Conservation (phyloP, 345 rosid genomes). For the Citrus australasica region DNA sequence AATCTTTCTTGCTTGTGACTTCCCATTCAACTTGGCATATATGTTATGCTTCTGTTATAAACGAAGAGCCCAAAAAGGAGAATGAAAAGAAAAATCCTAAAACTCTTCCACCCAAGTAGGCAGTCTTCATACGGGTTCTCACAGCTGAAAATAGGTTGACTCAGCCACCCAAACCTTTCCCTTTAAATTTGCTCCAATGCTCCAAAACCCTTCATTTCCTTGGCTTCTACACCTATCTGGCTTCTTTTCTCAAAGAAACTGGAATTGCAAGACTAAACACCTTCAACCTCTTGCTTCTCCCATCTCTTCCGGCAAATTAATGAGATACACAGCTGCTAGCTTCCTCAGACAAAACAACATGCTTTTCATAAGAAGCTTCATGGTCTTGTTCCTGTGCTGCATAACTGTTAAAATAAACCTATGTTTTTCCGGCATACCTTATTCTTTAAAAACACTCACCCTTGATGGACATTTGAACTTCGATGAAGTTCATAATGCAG, state of each 20-base stretch:
- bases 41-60: constrained; percentile 46
- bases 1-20: constrained; percentile 69
- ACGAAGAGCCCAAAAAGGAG: constrained; percentile 32
- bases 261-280: constrained; percentile 22
- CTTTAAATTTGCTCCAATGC: constrained; percentile 55
- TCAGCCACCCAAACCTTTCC: constrained; percentile 40
- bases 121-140: constrained; percentile 73
- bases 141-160: constrained; percentile 56
- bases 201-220: constrained; percentile 37
- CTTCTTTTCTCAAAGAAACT: constrained; percentile 16
- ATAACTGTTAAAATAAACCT: constrained; percentile 52
- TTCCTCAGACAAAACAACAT: constrained; percentile 42
- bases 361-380: constrained; percentile 49
- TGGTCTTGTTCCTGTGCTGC: constrained; percentile 59
- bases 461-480: constrained; percentile 73
- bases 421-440: constrained; percentile 61
- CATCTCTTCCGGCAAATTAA: constrained; percentile 28
- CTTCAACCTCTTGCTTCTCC: constrained; percentile 21
- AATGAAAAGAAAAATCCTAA: constrained; percentile 39
- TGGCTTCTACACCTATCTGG: constrained; percentile 28
- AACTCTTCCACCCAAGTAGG: constrained; percentile 54
- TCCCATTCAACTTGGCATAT: constrained; percentile 66
- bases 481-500: constrained; percentile 61
- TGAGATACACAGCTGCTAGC: constrained; percentile 38
- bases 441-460: constrained; percentile 54